Evolutionary conservation across 1,284 basidiomycete species (phyloP), one percentile per base, ranked within the genome.

Genomic region (Microbotryum lychnidis-dioicae): DNA sequence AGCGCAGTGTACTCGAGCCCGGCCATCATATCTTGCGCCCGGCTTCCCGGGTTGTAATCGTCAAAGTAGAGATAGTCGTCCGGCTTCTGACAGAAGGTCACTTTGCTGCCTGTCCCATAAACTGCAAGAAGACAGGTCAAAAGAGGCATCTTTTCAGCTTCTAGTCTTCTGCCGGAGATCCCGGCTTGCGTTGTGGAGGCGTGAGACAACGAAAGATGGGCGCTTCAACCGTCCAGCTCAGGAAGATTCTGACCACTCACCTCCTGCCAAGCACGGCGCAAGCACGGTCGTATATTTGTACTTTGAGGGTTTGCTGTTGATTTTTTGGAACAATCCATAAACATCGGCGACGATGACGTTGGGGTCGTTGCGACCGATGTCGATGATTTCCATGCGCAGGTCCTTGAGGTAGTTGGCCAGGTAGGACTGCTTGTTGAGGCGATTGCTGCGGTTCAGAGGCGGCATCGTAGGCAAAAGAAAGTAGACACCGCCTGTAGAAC

Each of bases 391-490:
- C n/a, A 33, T 23, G 29, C 54, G 53, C n/a, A 59, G 47, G 4
- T 31, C 21, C 16, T 16, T 27, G 27, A 49, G 14, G 44, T 53
- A 59, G n/a, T 51, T 53, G 37, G 33, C 23, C 25, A 63, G 45
- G 6, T n/a, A 23, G 3, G 25, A 8, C 1, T 23, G 6, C 45
- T 56, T 23, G 14, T 53, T 20, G 57, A 56, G 56, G 27, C 57
- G 61, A 50, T 59, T 55, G 49, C 25, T 18, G 27, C 18, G 42
- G 6, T 45, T 31, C 18, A 51, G 10, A 12, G 47, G 46, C 1
- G 61, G 61, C 7, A 63, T 46, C 12, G 49, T 55, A 4, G 54
- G 49, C 4, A 63, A 42, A 3, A 63, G 57, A 44, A 63, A 53
- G 54, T 59, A 29, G n/a, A 29, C 31, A 4, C 31, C 61, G n/a